These are phyloP conservation scores for Cercospora citrullina DNA, from an alignment of 2,329 filamentous ascomycete genomes.

Conservation along the genomic window DNA sequence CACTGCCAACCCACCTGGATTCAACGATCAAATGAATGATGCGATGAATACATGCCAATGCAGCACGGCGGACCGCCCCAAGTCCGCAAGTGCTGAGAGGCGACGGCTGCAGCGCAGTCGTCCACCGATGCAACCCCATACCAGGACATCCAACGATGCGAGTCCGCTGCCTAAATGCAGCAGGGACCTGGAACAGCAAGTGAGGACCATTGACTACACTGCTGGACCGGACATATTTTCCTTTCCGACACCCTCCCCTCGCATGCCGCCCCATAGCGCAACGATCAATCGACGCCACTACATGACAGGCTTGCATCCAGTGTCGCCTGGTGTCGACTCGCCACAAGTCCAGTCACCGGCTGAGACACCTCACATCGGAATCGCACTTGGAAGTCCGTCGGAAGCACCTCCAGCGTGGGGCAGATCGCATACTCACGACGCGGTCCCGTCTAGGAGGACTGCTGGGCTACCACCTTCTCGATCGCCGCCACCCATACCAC, in stretches of 20 bases:
- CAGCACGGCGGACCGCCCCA: conserved; percentile 17
- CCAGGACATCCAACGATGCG: conserved; percentile 1
- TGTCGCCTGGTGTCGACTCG: conserved; percentile 13
- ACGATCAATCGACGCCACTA: conserved; percentile 19
- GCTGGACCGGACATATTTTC: conserved; percentile 31
- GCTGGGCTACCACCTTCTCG: conserved; percentile 11
- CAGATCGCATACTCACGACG: conserved; percentile 28
- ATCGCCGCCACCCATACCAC: conserved; percentile 9
- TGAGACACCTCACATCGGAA: conserved; percentile 25
- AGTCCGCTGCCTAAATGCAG: conserved; percentile 17
- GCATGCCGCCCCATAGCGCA: conserved; percentile 25
- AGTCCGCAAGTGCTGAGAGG: conserved; percentile 21
- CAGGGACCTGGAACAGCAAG: conserved; percentile 23
- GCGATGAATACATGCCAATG: conserved; percentile 13
- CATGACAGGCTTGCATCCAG: neutral
- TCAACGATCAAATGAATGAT: conserved; percentile 15
- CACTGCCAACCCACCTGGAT: neutral
- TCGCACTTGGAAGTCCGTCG: conserved; percentile 28
- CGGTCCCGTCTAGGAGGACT: conserved; percentile 18
- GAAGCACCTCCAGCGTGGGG: conserved; percentile 28
- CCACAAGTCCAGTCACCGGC: conserved; percentile 13
- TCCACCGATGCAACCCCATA: conserved; percentile 1
- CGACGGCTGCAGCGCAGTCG: conserved; percentile 18
- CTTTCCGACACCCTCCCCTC: conserved; percentile 35
- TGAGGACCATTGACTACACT: conserved; percentile 27